These are phyloP conservation scores for Protomyces arabidopsidicola DNA, from an alignment of 1,139 yeast species.

Conservation along the genomic window DNA sequence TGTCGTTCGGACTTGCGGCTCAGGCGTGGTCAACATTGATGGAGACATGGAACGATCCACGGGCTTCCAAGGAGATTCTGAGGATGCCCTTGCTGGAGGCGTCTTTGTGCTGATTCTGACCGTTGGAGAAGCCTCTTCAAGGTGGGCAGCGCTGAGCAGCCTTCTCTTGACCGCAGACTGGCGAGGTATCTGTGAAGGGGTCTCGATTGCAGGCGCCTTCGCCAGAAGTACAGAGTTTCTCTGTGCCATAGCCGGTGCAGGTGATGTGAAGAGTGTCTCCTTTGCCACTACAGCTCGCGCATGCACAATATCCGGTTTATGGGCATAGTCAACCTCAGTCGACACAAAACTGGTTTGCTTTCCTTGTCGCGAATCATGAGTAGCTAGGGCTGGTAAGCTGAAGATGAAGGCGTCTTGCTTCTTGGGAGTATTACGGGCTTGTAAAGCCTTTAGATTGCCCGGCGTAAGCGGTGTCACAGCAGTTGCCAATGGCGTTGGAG, in stretches of 20 bases:
- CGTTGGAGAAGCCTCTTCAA: background rate
- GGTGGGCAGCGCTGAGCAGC: background rate
- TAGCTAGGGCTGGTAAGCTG: background rate
- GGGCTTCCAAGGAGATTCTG: background rate
- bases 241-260: background rate
- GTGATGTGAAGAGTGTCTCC: background rate
- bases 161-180: too few relatives aligned
- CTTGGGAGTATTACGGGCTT: constrained; percentile 1
- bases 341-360: constrained; percentile 14
- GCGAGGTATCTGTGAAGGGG: too few relatives aligned
- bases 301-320: background rate
- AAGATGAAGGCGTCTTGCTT: constrained; percentile 15
- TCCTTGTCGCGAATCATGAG: background rate
- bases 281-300: background rate
- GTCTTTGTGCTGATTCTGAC: background rate
- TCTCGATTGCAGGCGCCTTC: too few relatives aligned
- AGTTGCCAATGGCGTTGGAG: background rate
- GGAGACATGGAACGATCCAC: too few relatives aligned
- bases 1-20: background rate
- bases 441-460: background rate
- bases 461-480: background rate
- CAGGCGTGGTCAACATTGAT: background rate
- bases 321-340: constrained; percentile 1
- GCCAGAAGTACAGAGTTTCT: background rate
- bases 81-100: background rate